phyloP scores from a whole-genome alignment of 495 filamentous ascomycete genomes.

The Geopyxis carbonaria region DNA sequence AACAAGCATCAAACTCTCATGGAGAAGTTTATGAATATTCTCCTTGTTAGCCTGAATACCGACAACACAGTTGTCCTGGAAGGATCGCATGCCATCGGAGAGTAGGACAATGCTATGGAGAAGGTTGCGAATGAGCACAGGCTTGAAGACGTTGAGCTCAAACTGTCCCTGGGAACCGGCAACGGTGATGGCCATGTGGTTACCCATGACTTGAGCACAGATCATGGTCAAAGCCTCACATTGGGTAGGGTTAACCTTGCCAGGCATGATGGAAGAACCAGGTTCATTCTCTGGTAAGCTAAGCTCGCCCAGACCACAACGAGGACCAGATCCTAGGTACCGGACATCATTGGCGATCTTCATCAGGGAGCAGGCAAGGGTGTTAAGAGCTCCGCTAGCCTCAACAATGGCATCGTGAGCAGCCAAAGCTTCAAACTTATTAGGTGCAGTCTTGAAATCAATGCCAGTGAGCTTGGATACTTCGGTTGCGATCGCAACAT shows the following conservation, averaged over 20 bases:
- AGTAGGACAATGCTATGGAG: conserved; percentile 78
- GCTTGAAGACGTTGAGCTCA: conserved; percentile 98
- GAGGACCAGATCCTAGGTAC: conserved; percentile 87
- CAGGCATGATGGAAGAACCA: conserved; percentile 93
- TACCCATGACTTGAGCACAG: conserved; percentile 94
- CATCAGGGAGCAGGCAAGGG: conserved; percentile 77
- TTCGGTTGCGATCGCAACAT: conserved; percentile 75
- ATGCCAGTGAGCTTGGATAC: conserved; percentile 81
- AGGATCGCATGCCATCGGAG: conserved; percentile 80
- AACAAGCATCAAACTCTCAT: conserved; percentile 95
- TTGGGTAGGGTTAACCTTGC: conserved; percentile 98
- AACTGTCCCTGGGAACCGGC: conserved; percentile 97
- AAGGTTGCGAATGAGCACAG: conserved; percentile 82
- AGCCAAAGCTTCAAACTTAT: conserved; percentile 98
- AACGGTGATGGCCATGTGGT: conserved; percentile 78
- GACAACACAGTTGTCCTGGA: conserved; percentile 79
- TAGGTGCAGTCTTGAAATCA: conserved; percentile 88
- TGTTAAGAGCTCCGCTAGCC: conserved; percentile 83
- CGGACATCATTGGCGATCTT: conserved; percentile 98
- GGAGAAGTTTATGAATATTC: conserved; percentile 68
- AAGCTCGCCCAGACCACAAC: conserved; percentile 88
- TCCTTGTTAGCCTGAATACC: conserved; percentile 87
- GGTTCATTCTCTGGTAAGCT: conserved; percentile 93
- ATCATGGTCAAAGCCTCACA: conserved; percentile 97
- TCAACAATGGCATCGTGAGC: conserved; percentile 93